Conservation (phyloP, 1,139 yeast species). For the Diutina siamensis region DNA sequence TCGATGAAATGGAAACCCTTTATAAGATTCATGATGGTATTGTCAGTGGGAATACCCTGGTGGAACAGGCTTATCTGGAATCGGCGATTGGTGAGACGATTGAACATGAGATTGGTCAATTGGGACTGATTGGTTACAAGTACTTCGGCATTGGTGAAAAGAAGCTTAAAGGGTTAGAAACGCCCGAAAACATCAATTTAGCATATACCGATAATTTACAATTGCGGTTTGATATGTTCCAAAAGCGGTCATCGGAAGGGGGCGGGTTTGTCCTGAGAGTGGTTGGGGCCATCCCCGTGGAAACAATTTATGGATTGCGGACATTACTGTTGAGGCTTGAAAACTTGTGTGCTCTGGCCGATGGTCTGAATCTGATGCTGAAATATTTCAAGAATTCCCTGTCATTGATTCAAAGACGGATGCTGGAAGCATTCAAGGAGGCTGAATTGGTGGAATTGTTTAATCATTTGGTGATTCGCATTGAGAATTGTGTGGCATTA, state of each 20-base stretch:
- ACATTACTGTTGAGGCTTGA: conserved; percentile 40
- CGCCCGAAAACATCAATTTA: conserved; percentile 77
- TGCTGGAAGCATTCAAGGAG: conserved; percentile 5
- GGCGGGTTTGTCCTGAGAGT: conserved; percentile 16
- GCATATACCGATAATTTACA: conserved; percentile 60
- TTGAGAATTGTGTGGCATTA: conserved; percentile 41
- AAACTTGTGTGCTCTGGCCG: conserved; percentile 21
- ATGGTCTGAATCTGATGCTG: not conserved
- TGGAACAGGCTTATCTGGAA: conserved; percentile 48
- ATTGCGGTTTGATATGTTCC: conserved; percentile 40
- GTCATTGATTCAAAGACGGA: not conserved
- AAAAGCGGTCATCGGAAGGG: conserved; percentile 17
- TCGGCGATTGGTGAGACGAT: conserved; percentile 50
- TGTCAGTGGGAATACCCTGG: conserved; percentile 23
- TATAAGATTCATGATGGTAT: conserved; percentile 41
- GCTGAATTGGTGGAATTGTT: conserved; percentile 27
- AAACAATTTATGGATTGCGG: conserved; percentile 35
- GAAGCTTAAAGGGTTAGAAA: conserved; percentile 87
- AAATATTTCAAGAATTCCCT: not conserved
- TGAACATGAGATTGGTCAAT: conserved; percentile 53
- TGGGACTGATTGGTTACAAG: conserved; percentile 63
- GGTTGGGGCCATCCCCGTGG: conserved; percentile 32
- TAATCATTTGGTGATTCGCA: conserved; percentile 44
- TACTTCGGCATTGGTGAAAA: conserved; percentile 71
- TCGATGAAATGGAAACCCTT: conserved; percentile 56